A percentile compares a stretch with the other conserved stretches of the same genome.
Conservation (phyloP, 169 alveolate genomes). For the Plasmodium blacklocki region DNA sequence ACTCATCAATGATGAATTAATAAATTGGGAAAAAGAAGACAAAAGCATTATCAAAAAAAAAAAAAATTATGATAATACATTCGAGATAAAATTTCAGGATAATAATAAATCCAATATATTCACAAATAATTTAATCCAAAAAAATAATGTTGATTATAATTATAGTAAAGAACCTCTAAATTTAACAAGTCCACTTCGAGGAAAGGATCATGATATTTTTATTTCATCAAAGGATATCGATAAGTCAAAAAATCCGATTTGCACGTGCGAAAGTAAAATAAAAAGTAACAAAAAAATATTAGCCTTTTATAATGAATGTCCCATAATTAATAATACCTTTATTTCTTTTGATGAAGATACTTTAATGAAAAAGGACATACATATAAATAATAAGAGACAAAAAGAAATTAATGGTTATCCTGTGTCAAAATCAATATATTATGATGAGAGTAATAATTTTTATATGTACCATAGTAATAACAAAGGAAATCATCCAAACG, state of each 20-base stretch:
- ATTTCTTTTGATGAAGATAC: no score
- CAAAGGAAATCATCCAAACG: no score
- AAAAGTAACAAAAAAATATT: not conserved
- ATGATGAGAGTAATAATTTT: no score
- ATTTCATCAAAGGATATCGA: not conserved
- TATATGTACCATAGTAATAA: no score
- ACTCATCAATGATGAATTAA: constrained; percentile 1
- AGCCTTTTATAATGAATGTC: not conserved
- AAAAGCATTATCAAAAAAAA: not conserved
- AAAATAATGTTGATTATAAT: not conserved
- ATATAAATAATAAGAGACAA: no score
- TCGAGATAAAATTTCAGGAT: no score
- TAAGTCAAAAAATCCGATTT: not conserved
- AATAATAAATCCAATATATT: not conserved
- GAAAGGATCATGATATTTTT: not conserved
- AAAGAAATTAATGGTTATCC: no score
- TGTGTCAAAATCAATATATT: no score
- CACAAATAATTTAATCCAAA: constrained; percentile 7
- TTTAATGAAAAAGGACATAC: no score
- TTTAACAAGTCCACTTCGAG: not conserved
- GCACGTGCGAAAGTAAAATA: not conserved
- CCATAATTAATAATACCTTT: not conserved
- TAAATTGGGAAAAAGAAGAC: not conserved
- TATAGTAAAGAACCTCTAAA: not conserved
- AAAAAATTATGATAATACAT: no score